Percentiles rank a stretch among this genome's conserved stretches.
These are phyloP conservation scores for Acanthamoeba sp. DNA, from an alignment of 208 protist genomes.

Conservation along the genomic window DNA sequence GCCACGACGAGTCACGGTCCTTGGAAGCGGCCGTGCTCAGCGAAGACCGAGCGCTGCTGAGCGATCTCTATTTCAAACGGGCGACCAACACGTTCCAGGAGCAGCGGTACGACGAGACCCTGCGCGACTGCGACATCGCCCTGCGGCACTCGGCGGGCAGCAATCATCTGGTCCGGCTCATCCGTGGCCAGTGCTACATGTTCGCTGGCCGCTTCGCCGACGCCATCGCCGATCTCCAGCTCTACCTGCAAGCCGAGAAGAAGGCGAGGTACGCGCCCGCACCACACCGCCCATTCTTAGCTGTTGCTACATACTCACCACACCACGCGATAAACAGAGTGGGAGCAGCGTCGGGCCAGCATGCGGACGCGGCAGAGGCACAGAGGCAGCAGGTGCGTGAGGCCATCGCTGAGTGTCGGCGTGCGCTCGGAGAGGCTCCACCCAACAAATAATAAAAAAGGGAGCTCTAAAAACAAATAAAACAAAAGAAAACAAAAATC, in stretches of 20 bases:
- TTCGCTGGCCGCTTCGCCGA: background rate
- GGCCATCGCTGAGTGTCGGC: background rate
- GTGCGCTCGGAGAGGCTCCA: no score
- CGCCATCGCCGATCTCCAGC: slow-evolving; percentile 29
- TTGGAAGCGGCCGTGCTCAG: background rate
- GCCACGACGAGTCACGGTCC: no score
- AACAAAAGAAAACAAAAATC: background rate
- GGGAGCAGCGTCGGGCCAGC: no score
- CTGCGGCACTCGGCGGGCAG: background rate
- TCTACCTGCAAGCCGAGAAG: background rate
- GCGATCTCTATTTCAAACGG: slow-evolving; percentile 36
- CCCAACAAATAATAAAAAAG: background rate
- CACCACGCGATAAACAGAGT: no score
- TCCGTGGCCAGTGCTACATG: slow-evolving; percentile 11
- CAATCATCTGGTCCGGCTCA: background rate
- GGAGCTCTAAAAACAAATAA: background rate
- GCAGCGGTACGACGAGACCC: slow-evolving; percentile 3
- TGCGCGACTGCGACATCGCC: background rate
- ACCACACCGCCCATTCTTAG: background rate
- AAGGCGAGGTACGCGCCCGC: background rate
- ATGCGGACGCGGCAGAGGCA: background rate
- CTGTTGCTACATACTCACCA: no score
- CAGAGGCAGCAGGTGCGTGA: background rate
- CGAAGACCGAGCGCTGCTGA: background rate
- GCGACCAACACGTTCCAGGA: background rate